phyloP scores from a whole-genome alignment of 2,329 filamentous ascomycete species.

The Alternaria sp. region DNA sequence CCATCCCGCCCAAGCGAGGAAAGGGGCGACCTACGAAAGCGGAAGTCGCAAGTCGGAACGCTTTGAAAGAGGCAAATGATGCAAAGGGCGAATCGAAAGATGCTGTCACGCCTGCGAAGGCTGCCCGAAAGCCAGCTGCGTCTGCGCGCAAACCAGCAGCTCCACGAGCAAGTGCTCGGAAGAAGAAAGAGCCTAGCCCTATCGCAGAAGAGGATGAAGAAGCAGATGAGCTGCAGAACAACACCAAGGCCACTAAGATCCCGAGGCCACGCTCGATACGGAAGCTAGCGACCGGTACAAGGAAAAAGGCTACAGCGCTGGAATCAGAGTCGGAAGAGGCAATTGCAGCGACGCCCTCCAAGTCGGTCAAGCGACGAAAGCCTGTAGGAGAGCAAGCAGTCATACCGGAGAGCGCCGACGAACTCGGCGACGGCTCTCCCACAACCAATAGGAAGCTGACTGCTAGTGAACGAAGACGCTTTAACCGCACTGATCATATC shows the following conservation, averaged over 20 bases:
- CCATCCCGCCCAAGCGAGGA: conserved; percentile 30
- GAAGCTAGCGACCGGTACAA: conserved; percentile 17
- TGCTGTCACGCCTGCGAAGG: conserved; percentile 18
- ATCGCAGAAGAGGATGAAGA: conserved; percentile 17
- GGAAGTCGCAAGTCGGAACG: conserved; percentile 25
- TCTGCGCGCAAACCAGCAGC: conserved; percentile 26
- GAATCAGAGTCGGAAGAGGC: conserved; percentile 21
- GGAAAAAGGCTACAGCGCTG: conserved; percentile 9
- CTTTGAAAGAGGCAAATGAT: conserved; percentile 15
- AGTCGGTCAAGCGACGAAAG: conserved; percentile 21
- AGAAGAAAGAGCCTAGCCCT: conserved; percentile 19
- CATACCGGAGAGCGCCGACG: conserved; percentile 36
- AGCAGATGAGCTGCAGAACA: conserved; percentile 10
- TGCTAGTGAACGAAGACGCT: conserved; percentile 31
- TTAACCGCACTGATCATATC: conserved; percentile 41
- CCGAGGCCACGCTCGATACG: conserved; percentile 19
- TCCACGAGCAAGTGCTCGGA: conserved; percentile 19
- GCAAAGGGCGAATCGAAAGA: conserved; percentile 28
- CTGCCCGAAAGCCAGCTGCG: conserved; percentile 19
- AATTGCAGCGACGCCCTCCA: conserved; percentile 26
- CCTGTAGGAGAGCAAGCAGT: conserved; percentile 11
- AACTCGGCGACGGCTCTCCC: conserved; percentile 21
- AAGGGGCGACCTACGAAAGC: conserved; percentile 26
- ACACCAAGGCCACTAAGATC: conserved; percentile 10
- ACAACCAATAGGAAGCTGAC: conserved; percentile 26